Evolutionary conservation across 768 basidiomycete species (phyloP), one percentile per base, ranked within the genome.

Genomic region (Xerocomellus amylosporus): DNA sequence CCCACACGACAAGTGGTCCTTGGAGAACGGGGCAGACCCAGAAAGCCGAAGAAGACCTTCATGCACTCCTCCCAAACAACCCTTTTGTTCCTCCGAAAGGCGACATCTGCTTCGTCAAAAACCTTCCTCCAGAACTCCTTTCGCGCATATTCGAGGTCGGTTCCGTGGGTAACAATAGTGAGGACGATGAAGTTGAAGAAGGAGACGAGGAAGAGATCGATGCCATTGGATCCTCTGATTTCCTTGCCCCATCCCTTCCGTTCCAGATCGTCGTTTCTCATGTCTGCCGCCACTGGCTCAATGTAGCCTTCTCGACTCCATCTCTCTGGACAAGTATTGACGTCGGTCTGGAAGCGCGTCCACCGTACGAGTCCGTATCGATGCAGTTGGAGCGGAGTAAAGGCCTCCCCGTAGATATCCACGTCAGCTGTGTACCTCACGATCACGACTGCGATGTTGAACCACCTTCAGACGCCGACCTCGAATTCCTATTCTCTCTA

Each of bases 101-200:
- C 2, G 51, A 52, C 14, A 28, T 53, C 46, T 83, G 80, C 58
- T 80, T 76, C 1, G 73, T 85, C 31, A 80, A 83, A 51, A 69
- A 71, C 34, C 75, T 86, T 14, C 82, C 83, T 3, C 76, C 77
- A 17, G 84, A 86, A 60, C 70, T 85, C 31, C 75, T 86, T 15
- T 79, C 77, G 1, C 74, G 78, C 55, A 79, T 86, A 51, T 86
- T 85, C 58, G 65, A 74, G 13, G 58, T 77, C 14, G 83, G 83
- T 8, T 73, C 73, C 49, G 64, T 71, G 36, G 71, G 71, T 31
- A 24, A 24, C 24, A 74, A 71, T 6, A 64, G 49, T 0, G 62
- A 64, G 2, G 74, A 76, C 4, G 38, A 6, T 2, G 46, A 5
- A 5, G 47, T 33, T 0, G 60, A 28, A 0, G 53, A 57, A 24